phyloP scores from a whole-genome alignment of 176 grass and related monocot species.

The Puya raimondii region DNA sequence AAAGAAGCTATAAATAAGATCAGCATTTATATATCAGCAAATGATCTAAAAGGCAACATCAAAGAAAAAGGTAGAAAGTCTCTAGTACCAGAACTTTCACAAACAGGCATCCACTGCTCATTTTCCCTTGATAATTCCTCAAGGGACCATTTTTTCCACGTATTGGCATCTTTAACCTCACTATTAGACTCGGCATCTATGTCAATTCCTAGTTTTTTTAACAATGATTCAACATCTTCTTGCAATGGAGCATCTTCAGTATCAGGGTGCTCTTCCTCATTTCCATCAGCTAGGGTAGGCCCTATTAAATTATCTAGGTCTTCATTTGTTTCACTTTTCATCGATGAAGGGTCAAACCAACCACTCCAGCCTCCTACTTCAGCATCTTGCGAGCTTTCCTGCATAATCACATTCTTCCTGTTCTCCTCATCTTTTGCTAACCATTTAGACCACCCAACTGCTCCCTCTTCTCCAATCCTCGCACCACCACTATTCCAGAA shows the following conservation, averaged over 20 bases:
- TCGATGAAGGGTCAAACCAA: constrained; percentile 72
- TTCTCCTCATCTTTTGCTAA: constrained; percentile 80
- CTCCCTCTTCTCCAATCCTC: constrained; percentile 75
- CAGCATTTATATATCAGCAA: constrained; percentile 11
- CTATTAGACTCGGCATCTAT: constrained; percentile 59
- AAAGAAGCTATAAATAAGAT: constrained; percentile 10
- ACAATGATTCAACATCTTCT: constrained; percentile 79
- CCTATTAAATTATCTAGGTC: constrained; percentile 29
- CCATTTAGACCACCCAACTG: constrained; percentile 89
- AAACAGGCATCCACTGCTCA: constrained; percentile 91
- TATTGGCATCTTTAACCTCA: constrained; percentile 88
- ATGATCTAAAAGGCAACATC: constrained; percentile 9
- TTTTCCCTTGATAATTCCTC: constrained; percentile 69
- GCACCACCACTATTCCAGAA: constrained; percentile 84
- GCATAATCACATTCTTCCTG: constrained; percentile 39
- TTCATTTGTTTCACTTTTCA: constrained; percentile 24
- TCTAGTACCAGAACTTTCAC: constrained; percentile 50
- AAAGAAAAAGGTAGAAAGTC: constrained; percentile 10
- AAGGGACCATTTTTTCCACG: constrained; percentile 85
- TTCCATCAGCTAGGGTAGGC: constrained; percentile 29
- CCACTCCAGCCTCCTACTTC: constrained; percentile 80
- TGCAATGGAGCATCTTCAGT: constrained; percentile 40
- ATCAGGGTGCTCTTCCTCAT: constrained; percentile 38
- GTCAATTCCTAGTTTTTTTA: constrained; percentile 91
- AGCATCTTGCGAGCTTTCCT: constrained; percentile 51